These are phyloP conservation scores for Trichoderma semiorbis DNA, from an alignment of 2,329 filamentous ascomycete species.

Conservation along the genomic window DNA sequence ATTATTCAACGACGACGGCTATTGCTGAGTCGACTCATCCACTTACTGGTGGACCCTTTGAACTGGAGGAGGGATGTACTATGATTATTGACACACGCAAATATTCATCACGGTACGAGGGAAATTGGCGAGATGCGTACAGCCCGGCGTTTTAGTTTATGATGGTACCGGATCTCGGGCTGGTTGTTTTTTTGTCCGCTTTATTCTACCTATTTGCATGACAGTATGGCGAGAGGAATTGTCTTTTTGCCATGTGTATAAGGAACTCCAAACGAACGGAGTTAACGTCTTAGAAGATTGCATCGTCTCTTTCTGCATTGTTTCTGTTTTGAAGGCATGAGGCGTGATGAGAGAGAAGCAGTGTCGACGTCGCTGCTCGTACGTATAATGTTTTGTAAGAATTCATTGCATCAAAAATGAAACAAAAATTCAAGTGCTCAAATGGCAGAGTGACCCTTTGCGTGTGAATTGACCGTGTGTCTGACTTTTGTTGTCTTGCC, in stretches of 20 bases:
- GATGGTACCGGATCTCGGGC: not conserved
- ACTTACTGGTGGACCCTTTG: not conserved
- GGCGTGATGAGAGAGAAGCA: not conserved
- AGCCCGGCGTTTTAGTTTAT: constrained; percentile 26
- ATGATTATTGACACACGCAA: constrained; percentile 20
- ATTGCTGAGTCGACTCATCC: not conserved
- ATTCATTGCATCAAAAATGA: not conserved
- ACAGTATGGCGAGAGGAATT: not conserved
- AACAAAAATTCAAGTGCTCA: not conserved
- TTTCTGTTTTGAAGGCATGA: not conserved
- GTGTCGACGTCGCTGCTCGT: not conserved
- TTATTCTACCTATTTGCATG: constrained; percentile 7
- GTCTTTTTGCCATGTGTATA: not conserved
- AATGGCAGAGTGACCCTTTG: not conserved
- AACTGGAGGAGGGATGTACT: constrained; percentile 20
- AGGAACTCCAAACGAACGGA: not conserved
- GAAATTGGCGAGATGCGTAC: constrained; percentile 23
- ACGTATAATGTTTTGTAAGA: constrained; percentile 2
- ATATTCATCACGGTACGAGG: constrained; percentile 22
- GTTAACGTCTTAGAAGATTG: not conserved
- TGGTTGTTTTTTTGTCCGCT: not conserved
- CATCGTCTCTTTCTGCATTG: not conserved
- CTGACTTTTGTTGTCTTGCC: not conserved
- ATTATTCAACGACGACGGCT: not conserved
- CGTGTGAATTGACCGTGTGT: not conserved